phyloP scores from a whole-genome alignment of 2,329 filamentous ascomycete species.

The Lachnellula occidentalis region DNA sequence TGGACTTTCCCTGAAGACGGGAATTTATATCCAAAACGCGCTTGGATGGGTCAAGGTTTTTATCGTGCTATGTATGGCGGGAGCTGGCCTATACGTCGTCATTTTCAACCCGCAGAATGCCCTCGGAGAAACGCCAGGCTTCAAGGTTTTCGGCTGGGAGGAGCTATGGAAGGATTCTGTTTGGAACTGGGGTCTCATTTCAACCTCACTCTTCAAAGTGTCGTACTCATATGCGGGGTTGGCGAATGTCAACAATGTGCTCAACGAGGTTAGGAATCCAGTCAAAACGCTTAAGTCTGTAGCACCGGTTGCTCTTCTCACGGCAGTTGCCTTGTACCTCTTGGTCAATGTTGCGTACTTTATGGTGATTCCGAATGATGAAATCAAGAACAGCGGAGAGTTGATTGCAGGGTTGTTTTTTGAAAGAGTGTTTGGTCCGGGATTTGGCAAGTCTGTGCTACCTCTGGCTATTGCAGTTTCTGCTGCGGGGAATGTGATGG shows the following conservation, averaged over 20 bases:
- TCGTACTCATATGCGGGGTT: constrained; percentile 51
- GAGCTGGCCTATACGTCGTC: constrained; percentile 56
- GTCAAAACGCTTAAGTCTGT: constrained; percentile 52
- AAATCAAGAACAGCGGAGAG: constrained; percentile 49
- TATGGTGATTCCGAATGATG: constrained; percentile 49
- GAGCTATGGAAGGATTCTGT: constrained; percentile 58
- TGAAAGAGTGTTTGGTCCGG: constrained; percentile 45
- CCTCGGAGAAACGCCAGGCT: constrained; percentile 25
- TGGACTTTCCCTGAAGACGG: constrained; percentile 49
- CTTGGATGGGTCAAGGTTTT: constrained; percentile 60
- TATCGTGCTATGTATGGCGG: constrained; percentile 54
- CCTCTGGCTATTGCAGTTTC: constrained; percentile 42
- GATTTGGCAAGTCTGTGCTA: constrained; percentile 37
- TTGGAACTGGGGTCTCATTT: constrained; percentile 63
- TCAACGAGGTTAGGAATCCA: constrained; percentile 54
- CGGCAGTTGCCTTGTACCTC: constrained; percentile 51
- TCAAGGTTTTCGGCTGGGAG: constrained; percentile 37
- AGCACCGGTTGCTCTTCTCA: constrained; percentile 46
- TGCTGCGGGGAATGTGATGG: constrained; percentile 44
- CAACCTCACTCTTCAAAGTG: constrained; percentile 50
- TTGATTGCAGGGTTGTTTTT: constrained; percentile 54
- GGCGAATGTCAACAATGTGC: constrained; percentile 49
- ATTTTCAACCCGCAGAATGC: constrained; percentile 31
- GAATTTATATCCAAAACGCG: constrained; percentile 54
- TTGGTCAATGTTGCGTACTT: constrained; percentile 57